phyloP scores from a whole-genome alignment of 192 early-diverging fungal genomes.

The Linnemannia zychae region DNA sequence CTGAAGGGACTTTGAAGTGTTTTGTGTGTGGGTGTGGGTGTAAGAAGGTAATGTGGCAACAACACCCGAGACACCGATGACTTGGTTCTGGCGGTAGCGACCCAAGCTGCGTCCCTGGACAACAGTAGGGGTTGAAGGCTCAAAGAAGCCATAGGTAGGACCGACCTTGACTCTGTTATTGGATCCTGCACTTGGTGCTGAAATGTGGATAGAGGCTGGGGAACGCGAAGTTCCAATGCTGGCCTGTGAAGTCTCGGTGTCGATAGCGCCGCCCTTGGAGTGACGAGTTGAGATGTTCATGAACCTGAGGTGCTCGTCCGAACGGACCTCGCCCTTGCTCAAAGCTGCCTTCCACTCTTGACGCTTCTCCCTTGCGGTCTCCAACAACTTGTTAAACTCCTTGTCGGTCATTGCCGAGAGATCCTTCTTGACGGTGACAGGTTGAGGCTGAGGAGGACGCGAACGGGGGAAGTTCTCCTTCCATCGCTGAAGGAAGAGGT shows the following conservation, averaged over 20 bases:
- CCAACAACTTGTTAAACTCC: conserved; percentile 74
- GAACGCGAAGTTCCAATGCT: conserved; percentile 56
- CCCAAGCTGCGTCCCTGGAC: conserved; percentile 79
- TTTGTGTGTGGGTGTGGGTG: conserved; percentile 57
- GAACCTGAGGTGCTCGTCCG: conserved; percentile 36
- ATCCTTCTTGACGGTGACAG: conserved; percentile 62
- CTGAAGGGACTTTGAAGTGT: conserved; percentile 59
- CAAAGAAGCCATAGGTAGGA: conserved; percentile 53
- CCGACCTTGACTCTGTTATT: conserved; percentile 52
- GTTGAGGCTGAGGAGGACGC: conserved; percentile 61
- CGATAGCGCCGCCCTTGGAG: conserved; percentile 37
- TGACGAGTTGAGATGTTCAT: conserved; percentile 24
- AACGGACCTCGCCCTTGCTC: conserved; percentile 41
- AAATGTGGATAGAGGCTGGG: not conserved
- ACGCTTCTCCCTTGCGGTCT: conserved; percentile 64
- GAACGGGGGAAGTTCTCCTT: conserved; percentile 82
- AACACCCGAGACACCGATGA: conserved; percentile 77
- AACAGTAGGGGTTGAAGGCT: conserved; percentile 44
- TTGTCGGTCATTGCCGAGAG: conserved; percentile 67
- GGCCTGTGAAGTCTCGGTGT: conserved; percentile 34
- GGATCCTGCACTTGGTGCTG: conserved; percentile 22
- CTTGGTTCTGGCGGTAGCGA: conserved; percentile 44
- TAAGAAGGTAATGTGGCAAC: conserved; percentile 63
- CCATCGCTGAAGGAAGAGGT: conserved; percentile 72
- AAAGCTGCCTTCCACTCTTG: conserved; percentile 66